A percentile compares a stretch with the other conserved stretches of the same genome.
Evolutionary conservation across 2,329 filamentous ascomycete genomes (phyloP).

Genomic region (Fusarium siculi): DNA sequence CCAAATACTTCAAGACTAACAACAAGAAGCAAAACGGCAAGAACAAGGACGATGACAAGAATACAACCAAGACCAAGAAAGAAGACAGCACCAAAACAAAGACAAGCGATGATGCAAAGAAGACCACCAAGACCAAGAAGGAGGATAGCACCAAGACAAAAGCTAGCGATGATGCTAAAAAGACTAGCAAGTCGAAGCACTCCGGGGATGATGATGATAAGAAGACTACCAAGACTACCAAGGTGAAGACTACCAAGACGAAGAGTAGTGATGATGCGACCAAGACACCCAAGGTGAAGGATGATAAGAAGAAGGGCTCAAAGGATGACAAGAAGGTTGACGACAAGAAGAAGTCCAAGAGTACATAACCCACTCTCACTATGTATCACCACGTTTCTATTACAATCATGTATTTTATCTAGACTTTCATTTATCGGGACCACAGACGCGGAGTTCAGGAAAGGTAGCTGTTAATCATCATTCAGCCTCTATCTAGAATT

Average conservation of each 20-base stretch:
- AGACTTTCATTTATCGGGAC: neutral
- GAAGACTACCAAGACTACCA: neutral
- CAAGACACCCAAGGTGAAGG: neutral
- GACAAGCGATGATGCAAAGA: neutral
- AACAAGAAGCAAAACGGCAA: constrained; percentile 15
- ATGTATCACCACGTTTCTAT: neutral
- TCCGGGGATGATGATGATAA: neutral
- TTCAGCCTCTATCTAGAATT: neutral
- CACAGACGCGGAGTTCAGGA: neutral
- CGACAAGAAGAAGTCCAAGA: neutral
- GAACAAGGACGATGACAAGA: neutral
- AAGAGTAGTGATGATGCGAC: neutral
- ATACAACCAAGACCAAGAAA: neutral
- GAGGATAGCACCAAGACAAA: neutral
- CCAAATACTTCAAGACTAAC: neutral
- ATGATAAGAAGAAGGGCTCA: neutral
- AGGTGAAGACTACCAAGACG: neutral
- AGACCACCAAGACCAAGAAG: neutral
- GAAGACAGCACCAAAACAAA: neutral
- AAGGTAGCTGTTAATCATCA: neutral
- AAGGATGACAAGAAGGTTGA: neutral
- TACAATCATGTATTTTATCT: neutral
- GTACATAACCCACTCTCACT: neutral
- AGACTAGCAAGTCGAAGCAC: neutral
- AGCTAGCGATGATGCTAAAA: neutral